These are phyloP conservation scores for Trichoderma gamsii DNA, from an alignment of 495 filamentous ascomycete genomes.

Conservation along the genomic window DNA sequence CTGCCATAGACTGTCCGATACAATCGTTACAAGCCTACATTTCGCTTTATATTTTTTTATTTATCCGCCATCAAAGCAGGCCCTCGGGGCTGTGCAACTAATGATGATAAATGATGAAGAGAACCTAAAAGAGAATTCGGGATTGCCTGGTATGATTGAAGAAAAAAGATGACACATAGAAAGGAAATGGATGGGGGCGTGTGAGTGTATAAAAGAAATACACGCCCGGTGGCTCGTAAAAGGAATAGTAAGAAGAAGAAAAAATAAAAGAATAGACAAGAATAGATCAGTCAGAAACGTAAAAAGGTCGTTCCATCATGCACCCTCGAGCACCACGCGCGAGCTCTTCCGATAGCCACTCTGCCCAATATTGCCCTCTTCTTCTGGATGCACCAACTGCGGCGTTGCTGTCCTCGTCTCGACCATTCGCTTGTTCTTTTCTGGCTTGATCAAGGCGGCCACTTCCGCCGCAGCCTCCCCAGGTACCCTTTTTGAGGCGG, in stretches of 20 bases:
- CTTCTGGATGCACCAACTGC: constrained; percentile 28
- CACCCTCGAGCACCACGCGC: constrained; percentile 39
- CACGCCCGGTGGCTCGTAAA: constrained; percentile 3
- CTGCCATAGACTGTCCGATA: neutral
- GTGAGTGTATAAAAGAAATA: neutral
- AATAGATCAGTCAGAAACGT: constrained; percentile 9
- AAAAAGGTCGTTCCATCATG: constrained; percentile 17
- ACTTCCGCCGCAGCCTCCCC: neutral
- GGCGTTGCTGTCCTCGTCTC: constrained; percentile 36
- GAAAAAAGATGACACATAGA: neutral
- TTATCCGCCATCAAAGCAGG: neutral
- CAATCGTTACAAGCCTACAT: neutral
- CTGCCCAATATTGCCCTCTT: constrained; percentile 18
- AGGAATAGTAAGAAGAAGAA: neutral
- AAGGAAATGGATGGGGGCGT: neutral
- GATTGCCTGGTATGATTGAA: neutral
- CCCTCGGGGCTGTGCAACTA: neutral
- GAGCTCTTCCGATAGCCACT: constrained; percentile 41
- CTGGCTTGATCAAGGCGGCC: constrained; percentile 15
- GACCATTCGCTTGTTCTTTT: constrained; percentile 26
- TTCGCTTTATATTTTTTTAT: constrained; percentile 1
- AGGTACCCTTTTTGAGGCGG: neutral
- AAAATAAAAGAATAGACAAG: constrained; percentile 11
- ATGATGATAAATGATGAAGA: neutral
- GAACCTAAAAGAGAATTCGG: neutral